Conservation (phyloP, 176 grass and related monocot species). For the Panicum miliaceum region DNA sequence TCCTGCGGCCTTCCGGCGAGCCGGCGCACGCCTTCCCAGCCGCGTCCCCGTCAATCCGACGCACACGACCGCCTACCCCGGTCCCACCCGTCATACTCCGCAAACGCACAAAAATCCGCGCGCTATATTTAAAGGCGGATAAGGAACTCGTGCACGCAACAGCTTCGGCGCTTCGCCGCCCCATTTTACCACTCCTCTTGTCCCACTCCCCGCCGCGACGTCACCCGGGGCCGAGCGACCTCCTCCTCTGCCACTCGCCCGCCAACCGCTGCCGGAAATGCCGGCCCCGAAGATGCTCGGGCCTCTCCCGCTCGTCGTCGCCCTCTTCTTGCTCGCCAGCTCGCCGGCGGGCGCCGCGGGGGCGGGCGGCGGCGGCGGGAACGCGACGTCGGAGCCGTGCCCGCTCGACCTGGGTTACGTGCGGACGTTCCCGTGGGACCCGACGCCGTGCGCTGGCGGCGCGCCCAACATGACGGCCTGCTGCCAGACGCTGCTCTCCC, state of each 20-base stretch:
- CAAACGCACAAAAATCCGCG: not conserved
- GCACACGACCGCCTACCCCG: not conserved
- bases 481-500: constrained; percentile 61
- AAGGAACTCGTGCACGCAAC: constrained; percentile 35
- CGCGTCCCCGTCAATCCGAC: constrained; percentile 4
- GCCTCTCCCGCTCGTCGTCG: not conserved
- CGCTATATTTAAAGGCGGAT: not conserved
- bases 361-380: not conserved
- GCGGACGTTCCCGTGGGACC: constrained; percentile 72
- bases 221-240: not conserved
- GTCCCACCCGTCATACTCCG: constrained; percentile 17
- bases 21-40: not conserved
- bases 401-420: constrained; percentile 74
- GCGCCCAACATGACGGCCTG: constrained; percentile 55
- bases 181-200: constrained; percentile 29
- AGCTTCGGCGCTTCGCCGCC: not conserved
- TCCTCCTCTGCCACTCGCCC: constrained; percentile 1
- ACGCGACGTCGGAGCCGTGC: constrained; percentile 50
- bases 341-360: not conserved
- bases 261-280: constrained; percentile 45
- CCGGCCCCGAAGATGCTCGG: not conserved
- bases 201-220: not conserved
- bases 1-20: constrained; percentile 17
- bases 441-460: constrained; percentile 37
- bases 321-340: constrained; percentile 9